Evolutionary conservation across 1,284 basidiomycete species (phyloP).

Genomic region (Boletus smithii): DNA sequence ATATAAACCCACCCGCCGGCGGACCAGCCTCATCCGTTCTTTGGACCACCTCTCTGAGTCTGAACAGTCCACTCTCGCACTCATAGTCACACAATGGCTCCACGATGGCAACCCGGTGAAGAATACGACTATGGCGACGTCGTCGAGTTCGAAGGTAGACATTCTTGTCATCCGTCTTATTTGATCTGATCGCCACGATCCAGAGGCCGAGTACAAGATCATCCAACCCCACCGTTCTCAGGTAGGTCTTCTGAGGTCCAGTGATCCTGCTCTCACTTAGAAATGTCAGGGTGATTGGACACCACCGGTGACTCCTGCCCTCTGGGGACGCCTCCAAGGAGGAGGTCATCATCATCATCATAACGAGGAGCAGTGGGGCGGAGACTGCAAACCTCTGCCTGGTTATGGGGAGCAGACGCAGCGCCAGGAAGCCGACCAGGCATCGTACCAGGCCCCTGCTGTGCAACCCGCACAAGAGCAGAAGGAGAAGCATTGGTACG

Average conservation of each 20-base stretch:
- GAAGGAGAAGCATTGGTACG: slow-evolving; percentile 55
- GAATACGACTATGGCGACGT: slow-evolving; percentile 54
- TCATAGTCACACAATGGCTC: slow-evolving; percentile 38
- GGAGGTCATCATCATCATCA: slow-evolving; percentile 20
- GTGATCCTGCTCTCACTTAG: background rate
- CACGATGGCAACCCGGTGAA: slow-evolving; percentile 60
- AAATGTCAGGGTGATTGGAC: slow-evolving; percentile 58
- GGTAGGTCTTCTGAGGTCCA: slow-evolving; percentile 33
- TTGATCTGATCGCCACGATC: slow-evolving; percentile 14
- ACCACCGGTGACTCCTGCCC: slow-evolving; percentile 56
- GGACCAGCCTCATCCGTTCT: background rate
- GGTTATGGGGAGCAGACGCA: slow-evolving; percentile 33
- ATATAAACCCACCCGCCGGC: slow-evolving; percentile 22
- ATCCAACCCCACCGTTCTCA: slow-evolving; percentile 69
- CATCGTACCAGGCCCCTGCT: slow-evolving; percentile 31
- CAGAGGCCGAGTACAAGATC: slow-evolving; percentile 62
- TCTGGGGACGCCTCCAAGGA: slow-evolving; percentile 58
- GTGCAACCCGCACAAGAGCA: slow-evolving; percentile 45
- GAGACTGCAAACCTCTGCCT: slow-evolving; percentile 23
- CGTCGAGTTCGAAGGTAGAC: slow-evolving; percentile 56
- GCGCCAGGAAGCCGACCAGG: slow-evolving; percentile 22
- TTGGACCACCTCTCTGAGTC: slow-evolving; percentile 1
- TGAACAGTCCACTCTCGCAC: slow-evolving; percentile 12
- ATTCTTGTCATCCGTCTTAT: background rate
- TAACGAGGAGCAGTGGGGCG: slow-evolving; percentile 16